Conservation (phyloP, 495 filamentous ascomycete species). For the Saxispiralis lemnorum region DNA sequence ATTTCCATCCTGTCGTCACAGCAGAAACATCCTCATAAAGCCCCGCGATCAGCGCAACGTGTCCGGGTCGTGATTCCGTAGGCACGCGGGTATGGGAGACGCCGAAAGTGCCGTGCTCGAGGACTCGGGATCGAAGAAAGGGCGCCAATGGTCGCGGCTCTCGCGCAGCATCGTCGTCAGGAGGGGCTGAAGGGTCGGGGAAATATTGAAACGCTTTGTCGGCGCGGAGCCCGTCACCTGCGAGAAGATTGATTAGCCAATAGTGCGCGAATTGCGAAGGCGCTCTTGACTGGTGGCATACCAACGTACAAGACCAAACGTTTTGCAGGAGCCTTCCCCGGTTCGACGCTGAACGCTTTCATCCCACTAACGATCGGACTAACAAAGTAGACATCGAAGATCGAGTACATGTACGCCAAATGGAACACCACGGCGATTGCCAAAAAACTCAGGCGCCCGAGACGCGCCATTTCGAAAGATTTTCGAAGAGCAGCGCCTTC, state of each 20-base stretch:
- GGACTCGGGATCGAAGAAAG: conserved; percentile 74
- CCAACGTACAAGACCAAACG: conserved; percentile 89
- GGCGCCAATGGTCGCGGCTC: conserved; percentile 65
- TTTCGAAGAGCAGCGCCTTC: no score
- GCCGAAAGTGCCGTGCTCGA: conserved; percentile 89
- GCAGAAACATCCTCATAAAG: conserved; percentile 97
- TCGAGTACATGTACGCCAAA: conserved; percentile 83
- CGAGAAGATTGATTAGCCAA: not conserved
- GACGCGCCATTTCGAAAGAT: conserved; percentile 30
- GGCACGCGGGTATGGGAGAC: conserved; percentile 96
- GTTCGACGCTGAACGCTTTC: conserved; percentile 56
- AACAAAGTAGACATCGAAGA: conserved; percentile 99
- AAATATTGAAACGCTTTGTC: conserved; percentile 96
- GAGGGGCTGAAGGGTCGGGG: conserved; percentile 65
- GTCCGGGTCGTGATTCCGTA: conserved; percentile 90
- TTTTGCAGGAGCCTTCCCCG: conserved; percentile 63
- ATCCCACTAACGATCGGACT: conserved; percentile 95
- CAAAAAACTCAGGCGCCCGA: conserved; percentile 75
- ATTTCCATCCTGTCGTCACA: conserved; percentile 94
- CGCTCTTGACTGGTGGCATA: conserved; percentile 25
- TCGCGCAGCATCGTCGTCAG: conserved; percentile 30
- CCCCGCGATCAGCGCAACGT: conserved; percentile 94
- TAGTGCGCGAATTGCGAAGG: not conserved
- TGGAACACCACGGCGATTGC: conserved; percentile 87
- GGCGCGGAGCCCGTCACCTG: conserved; percentile 82